Percentiles rank a stretch among this genome's conserved stretches.
phyloP scores from a whole-genome alignment of 495 filamentous ascomycete genomes.

The Penicillium nucicola region DNA sequence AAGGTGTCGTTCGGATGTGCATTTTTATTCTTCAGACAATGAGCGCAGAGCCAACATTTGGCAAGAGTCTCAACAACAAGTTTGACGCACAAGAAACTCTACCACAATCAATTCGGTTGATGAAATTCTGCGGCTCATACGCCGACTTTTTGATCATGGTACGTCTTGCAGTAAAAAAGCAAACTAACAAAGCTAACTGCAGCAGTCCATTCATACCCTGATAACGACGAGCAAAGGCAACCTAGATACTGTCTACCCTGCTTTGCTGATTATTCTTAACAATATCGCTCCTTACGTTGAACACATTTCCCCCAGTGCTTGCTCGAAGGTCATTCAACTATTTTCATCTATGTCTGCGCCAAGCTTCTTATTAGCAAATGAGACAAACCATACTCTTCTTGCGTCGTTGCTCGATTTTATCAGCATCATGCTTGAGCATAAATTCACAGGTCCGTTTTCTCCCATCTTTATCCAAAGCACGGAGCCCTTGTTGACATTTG shows the following conservation, averaged over 20 bases:
- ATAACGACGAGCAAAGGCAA: slow-evolving; percentile 92
- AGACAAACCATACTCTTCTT: slow-evolving; percentile 82
- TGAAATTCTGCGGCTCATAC: slow-evolving; percentile 85
- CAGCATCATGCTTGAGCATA: slow-evolving; percentile 89
- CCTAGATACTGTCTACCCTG: slow-evolving; percentile 88
- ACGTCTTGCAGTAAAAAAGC: neutral
- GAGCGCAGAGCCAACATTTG: slow-evolving; percentile 90
- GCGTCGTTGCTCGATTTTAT: slow-evolving; percentile 84
- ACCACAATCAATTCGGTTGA: slow-evolving; percentile 73
- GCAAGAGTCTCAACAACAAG: slow-evolving; percentile 79
- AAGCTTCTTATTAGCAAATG: slow-evolving; percentile 91
- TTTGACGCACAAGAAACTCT: slow-evolving; percentile 90
- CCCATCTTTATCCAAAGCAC: neutral
- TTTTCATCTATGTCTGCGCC: slow-evolving; percentile 95
- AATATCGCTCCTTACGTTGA: slow-evolving; percentile 86
- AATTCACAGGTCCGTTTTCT: slow-evolving; percentile 67
- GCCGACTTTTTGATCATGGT: slow-evolving; percentile 91
- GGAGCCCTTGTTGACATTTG: neutral
- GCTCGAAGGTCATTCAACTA: slow-evolving; percentile 80
- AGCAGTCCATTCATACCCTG: slow-evolving; percentile 83
- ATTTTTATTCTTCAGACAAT: slow-evolving; percentile 94
- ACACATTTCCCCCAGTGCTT: slow-evolving; percentile 67
- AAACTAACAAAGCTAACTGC: slow-evolving; percentile 27
- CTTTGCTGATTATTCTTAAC: slow-evolving; percentile 86
- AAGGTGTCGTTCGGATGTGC: slow-evolving; percentile 93